Evolutionary conservation across 1,284 basidiomycete genomes (phyloP), one percentile per base, ranked within the genome.

Genomic region (Tremellales sp.): DNA sequence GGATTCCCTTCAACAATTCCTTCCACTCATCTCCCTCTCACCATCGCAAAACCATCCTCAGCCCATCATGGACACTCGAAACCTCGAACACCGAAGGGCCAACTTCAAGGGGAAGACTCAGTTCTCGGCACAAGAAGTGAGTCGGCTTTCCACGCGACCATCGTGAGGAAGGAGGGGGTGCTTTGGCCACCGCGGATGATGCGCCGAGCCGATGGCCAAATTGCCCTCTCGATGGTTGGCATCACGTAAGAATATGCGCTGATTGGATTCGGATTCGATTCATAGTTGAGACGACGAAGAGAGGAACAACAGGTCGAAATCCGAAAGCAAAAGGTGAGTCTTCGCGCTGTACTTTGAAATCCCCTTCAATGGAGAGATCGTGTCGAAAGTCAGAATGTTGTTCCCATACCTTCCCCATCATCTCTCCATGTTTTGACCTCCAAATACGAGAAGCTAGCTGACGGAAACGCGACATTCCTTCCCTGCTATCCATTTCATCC

Each of bases 251-350:
- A 6, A 22, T 24, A 46, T 8, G 21, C 14, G 45, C 43, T 50
- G 18, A 53, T 31, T 16, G 18, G 9, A n/a, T n/a, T n/a, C n/a
- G n/a, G n/a, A n/a, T n/a, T n/a, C 13, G 4, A 58, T 59, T 8
- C 27, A 33, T 50, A 73, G 74, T 85, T 95, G 62, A 83, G 93
- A 68, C 85, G 91, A 74, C 84, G 92, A 71, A 83, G 92, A 54
- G 92, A 97, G 73, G 92, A 97, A 71, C 88, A 93, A 71, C 91
- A 95, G 68, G 92, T 97, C 50, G 93, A 97, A 78, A 95, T 97
- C 78, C 81, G 92, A 68, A 82, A 88, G 68, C 88, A 92, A 77
- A 95, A 95, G 66, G 72, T 74, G 22, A 41, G 68, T 63, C 27
- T 46, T 14, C 18, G 12, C 38, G 28, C 32, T 16, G 21, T 18